Base-by-base conservation (phyloP, 208 protist species). In the Endotrypanum monterogeii region DNA sequence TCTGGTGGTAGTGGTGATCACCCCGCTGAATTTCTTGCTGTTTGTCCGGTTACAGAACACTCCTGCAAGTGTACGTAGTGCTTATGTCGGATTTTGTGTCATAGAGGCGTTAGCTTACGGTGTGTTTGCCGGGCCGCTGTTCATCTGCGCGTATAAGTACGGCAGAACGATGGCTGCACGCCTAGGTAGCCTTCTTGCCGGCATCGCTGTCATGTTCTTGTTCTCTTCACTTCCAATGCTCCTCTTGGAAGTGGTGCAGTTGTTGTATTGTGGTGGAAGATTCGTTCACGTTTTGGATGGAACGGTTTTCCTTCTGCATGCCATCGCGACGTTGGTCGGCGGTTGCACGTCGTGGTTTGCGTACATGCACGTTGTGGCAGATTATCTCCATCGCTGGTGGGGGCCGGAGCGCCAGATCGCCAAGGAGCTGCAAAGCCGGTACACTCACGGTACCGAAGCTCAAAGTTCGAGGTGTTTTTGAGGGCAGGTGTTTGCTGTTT, bases 111-210 rank as follows among this genome's bases (percentile, higher is more conserved):
- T 93, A 16, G 55, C 67, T 2, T 94, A 86, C 62, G 89, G 58
- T 3, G 35, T 58, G 3, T 71, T 71, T 46, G 83, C 79, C 0
- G 89, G 71, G 8, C 92, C 92, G 32, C 77, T 94, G 23, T 92
- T 95, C 73, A 79, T 96, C 5, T 94, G 91, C 71, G 76, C 87
- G 35, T 96, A 94, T 80, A 94, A 94, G 73, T 96, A 96, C 71
- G 88, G 87, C n/a, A 56, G 67, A 5, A 89, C 84, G 2, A 71
- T 73, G 23, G 55, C 62, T 20, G 66, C 67, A 25, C 75, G 88
- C 30, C 51, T 75, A 23, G 78, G 55, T 14, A 61, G 86, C 6
- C 57, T 94, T 44, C 73, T 88, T 14, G 35, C 28, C 12, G 92
- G 90, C 11, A 83, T 93, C 16, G 76, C 78, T 8, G 48, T 91